Base-by-base conservation (phyloP, 176 grass and related monocot genomes). In the Puccinellia tenuiflora region DNA sequence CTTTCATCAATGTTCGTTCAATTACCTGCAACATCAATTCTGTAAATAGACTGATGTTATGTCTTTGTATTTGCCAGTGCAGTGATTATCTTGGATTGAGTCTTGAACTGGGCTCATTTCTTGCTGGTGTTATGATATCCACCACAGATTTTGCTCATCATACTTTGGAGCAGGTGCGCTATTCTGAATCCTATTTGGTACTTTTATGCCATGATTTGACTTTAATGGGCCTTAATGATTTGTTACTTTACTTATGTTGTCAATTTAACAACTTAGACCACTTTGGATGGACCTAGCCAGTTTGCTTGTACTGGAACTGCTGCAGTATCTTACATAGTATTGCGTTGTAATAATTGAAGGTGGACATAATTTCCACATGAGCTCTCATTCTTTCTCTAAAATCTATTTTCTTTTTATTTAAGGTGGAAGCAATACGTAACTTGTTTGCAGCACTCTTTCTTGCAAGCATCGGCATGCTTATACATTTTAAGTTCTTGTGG, bases 381-480 rank as follows among this genome's bases (percentile, higher is more conserved):
- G 51, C 52, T 65, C 1, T 15, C 14, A 57, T 67, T 29, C 35
- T 72, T 3, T 73, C 3, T 68, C 66, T 60, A 30, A 80, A 55
- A 64, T 79, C 20, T 68, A 43, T 45, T 86, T 75, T 74, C 11
- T 71, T 63, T 63, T 79, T 29, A 59, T 84, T 93, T 50, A 68
- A 98, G 97, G 97, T 99, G 84, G 97, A 99, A 80, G 78, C 91
- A 12, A 96, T 96, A 51, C 91, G 97, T 39, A 99, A 99, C 73
- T 87, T 99, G 68, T 99, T 99, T 92, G 97, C 97, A 20, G 97
- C 97, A 46, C 93, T 99, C 79, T 99, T 99, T 89, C 97, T 99
- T 88, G 93, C 97, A 91, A 92, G 93, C 86, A 96, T 99, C 46
- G 97, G 97, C 84, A 99, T 99, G 96, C 85, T 99, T 42, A 99